A percentile compares a stretch with the other conserved stretches of the same genome.
Evolutionary conservation across 345 rosid species (phyloP).

Genomic region (Corchorus olitorius): DNA sequence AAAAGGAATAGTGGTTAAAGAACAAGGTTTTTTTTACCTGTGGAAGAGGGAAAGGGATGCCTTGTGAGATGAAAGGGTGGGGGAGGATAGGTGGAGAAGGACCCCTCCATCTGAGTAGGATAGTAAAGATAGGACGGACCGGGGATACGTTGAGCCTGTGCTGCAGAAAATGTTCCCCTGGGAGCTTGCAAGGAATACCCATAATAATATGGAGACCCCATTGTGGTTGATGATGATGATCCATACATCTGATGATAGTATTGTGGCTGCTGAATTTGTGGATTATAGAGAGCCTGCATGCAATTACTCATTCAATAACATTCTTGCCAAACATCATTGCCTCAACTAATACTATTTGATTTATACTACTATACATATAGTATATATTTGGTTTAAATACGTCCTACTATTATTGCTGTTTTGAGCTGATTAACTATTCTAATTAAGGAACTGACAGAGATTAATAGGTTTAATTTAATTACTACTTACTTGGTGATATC

Average conservation of each 20-base stretch:
- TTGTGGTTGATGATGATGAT: constrained; percentile 44
- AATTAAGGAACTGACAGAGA: background rate
- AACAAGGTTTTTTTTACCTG: constrained; percentile 42
- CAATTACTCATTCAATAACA: constrained; percentile 5
- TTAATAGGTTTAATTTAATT: background rate
- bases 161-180: constrained; percentile 47
- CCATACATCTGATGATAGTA: constrained; percentile 72
- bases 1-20: background rate
- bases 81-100: constrained; percentile 48
- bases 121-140: constrained; percentile 52
- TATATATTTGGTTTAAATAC: background rate
- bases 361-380: no score
- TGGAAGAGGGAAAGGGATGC: constrained; percentile 39
- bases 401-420: background rate
- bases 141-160: constrained; percentile 40
- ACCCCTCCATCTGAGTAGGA: constrained; percentile 49
- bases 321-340: background rate
- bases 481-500: constrained; percentile 73
- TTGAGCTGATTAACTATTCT: constrained; percentile 3
- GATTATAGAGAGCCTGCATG: constrained; percentile 62
- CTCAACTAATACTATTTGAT: background rate
- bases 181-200: constrained; percentile 70
- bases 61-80: constrained; percentile 39
- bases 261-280: constrained; percentile 67
- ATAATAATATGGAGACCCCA: constrained; percentile 58